Conservation (phyloP, 148 eudicot species). For the Vaccinium corymbosum region DNA sequence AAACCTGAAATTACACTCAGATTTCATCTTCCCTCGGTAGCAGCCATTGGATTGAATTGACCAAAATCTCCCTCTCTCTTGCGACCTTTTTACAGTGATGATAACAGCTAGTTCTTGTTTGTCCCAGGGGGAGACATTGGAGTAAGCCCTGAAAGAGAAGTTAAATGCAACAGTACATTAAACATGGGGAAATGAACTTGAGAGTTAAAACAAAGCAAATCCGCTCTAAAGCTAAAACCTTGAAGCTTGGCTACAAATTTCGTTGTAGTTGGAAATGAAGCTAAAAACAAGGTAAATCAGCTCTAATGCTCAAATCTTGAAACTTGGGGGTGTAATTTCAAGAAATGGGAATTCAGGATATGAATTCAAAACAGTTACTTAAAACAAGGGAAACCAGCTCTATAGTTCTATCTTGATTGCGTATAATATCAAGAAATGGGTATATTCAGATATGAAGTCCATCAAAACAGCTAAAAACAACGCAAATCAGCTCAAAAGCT, state of each 20-base stretch:
- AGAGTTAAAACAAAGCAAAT: background rate
- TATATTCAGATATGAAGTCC: no score
- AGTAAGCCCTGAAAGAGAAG: conserved; percentile 21
- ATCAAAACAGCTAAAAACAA: no score
- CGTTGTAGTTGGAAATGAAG: background rate
- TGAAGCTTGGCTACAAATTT: background rate
- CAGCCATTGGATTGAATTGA: conserved; percentile 40
- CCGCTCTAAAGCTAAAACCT: background rate
- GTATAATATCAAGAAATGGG: no score
- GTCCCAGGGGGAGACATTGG: background rate
- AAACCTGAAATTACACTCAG: conserved; percentile 57
- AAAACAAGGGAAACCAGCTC: no score
- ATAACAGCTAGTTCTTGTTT: background rate
- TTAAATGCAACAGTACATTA: conserved; percentile 12
- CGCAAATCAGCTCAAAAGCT: background rate
- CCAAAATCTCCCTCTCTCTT: conserved; percentile 27
- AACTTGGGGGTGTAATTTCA: background rate
- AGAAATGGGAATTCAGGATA: conserved; percentile 8
- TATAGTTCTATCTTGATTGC: no score
- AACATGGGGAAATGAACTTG: background rate
- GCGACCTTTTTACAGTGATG: background rate
- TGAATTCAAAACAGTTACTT: no score
- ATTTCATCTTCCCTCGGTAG: conserved; percentile 42
- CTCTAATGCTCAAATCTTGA: background rate
- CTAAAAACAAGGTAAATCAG: background rate